These are phyloP conservation scores for Hygrophorus pudorinus DNA, from an alignment of 768 basidiomycete species.

Conservation along the genomic window DNA sequence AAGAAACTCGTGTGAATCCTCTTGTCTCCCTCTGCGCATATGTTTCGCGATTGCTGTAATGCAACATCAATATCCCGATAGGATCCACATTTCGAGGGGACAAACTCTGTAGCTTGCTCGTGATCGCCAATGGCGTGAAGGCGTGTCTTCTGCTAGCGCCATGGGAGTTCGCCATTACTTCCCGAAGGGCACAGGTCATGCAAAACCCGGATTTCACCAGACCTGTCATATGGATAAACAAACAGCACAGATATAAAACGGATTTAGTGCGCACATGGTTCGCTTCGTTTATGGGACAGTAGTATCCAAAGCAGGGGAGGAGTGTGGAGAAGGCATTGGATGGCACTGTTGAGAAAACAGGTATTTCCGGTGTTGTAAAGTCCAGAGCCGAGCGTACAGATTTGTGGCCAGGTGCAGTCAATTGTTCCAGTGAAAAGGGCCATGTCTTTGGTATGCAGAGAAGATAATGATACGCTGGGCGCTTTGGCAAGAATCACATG, in stretches of 20 bases:
- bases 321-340: conserved; percentile 91
- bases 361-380: conserved; percentile 86
- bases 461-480: conserved; percentile 13
- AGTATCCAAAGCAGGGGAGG: conserved; percentile 71
- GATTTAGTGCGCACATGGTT: conserved; percentile 47
- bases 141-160: conserved; percentile 21
- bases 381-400: conserved; percentile 43
- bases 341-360: conserved; percentile 90
- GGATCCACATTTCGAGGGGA: conserved; percentile 7
- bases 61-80: not conserved
- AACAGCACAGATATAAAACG: conserved; percentile 1
- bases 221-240: conserved; percentile 21
- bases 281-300: conserved; percentile 32
- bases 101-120: conserved; percentile 61
- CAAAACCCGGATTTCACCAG: conserved; percentile 52
- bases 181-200: conserved; percentile 64
- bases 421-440: conserved; percentile 44
- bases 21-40: conserved; percentile 85
- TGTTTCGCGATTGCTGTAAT: conserved; percentile 78
- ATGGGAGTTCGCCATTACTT: conserved; percentile 48
- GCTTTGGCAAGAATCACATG: not conserved
- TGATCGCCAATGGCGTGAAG: conserved; percentile 58
- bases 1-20: conserved; percentile 97
- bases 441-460: conserved; percentile 19
- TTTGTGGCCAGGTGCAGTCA: conserved; percentile 53